Evolutionary conservation across 1,284 basidiomycete species (phyloP).

Genomic region (Tilletia walkeri): DNA sequence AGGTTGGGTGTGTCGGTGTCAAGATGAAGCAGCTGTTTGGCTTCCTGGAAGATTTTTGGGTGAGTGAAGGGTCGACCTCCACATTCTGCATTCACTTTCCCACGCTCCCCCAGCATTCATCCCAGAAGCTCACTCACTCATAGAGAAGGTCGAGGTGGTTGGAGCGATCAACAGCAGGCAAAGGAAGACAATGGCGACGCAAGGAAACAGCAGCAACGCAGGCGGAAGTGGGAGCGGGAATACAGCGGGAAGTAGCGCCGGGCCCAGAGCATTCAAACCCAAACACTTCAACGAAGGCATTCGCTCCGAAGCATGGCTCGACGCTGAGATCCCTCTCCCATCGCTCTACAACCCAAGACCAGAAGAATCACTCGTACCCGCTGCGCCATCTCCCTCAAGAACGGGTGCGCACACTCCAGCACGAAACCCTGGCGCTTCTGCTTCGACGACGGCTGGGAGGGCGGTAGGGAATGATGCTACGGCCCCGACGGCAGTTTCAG

Average conservation of each 20-base stretch:
- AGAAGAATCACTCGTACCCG: background rate
- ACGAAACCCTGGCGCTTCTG: too few relatives aligned
- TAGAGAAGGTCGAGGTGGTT: background rate
- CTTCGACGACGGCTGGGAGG: background rate
- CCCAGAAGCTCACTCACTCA: background rate
- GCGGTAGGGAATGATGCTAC: too few relatives aligned
- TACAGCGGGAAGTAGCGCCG: background rate
- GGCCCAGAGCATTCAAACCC: background rate
- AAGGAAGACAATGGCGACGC: background rate
- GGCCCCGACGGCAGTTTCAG: background rate
- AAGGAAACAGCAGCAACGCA: background rate
- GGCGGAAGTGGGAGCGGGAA: too few relatives aligned
- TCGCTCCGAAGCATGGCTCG: constrained; percentile 11
- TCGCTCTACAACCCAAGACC: background rate
- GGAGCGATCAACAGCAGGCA: background rate
- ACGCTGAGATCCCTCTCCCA: constrained; percentile 14
- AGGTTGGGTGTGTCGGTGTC: background rate
- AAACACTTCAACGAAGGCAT: constrained; percentile 16
- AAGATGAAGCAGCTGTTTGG: background rate
- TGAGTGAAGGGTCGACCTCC: background rate
- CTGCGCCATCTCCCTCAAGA: too few relatives aligned
- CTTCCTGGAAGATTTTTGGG: background rate
- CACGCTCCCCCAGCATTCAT: background rate
- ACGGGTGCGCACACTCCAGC: too few relatives aligned
- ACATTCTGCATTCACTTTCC: background rate